Conservation (phyloP, 2,329 filamentous ascomycete genomes). For the Pseudogymnoascus sp. region DNA sequence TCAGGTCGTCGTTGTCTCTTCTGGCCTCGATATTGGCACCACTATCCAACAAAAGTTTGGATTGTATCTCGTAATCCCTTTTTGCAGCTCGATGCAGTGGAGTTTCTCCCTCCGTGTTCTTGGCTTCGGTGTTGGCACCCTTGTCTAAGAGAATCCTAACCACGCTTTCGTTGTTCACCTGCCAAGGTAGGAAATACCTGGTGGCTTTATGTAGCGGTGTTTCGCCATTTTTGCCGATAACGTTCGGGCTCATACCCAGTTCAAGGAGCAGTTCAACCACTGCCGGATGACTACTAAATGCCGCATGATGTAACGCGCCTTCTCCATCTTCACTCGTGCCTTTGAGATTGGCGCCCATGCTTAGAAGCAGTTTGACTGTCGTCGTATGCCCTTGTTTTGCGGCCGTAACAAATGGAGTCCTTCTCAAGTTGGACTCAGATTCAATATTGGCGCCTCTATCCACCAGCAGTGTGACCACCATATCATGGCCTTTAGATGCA, state of each 20-base stretch:
- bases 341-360: too few species aligned
- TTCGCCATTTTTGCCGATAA: not conserved
- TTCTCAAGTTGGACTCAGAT: too few species aligned
- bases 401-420: too few species aligned
- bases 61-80: not conserved
- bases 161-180: not conserved
- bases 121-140: not conserved
- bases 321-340: too few species aligned
- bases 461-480: too few species aligned
- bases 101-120: not conserved
- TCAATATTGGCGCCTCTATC: too few species aligned
- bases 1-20: not conserved
- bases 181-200: not conserved
- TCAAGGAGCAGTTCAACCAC: not conserved
- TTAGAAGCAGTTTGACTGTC: too few species aligned
- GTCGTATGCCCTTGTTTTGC: too few species aligned
- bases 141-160: not conserved
- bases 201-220: not conserved
- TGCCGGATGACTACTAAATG: too few species aligned
- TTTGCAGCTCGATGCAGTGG: not conserved
- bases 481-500: too few species aligned
- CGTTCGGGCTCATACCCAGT: not conserved
- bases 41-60: not conserved
- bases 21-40: not conserved
- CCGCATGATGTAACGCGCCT: too few species aligned